Evolutionary conservation across 2,329 filamentous ascomycete species (phyloP), one percentile per base, ranked within the genome.

Genomic region (Kalmusia sp.): DNA sequence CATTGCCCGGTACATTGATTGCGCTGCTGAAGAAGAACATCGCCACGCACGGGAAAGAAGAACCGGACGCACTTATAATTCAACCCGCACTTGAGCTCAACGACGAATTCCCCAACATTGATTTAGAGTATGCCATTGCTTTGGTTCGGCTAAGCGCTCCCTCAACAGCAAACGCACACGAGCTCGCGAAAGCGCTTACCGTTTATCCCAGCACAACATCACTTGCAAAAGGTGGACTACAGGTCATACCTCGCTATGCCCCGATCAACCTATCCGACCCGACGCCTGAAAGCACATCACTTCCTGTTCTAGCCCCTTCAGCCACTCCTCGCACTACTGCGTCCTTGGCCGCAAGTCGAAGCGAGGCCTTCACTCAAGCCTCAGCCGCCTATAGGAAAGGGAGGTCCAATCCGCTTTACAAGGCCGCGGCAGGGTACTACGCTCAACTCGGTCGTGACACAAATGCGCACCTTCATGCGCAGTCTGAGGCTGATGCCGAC

Each of bases 341-440:
- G 2, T 69, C 75, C 4, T 77, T 84, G 51, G 74, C 78, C 41
- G 69, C 75, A 4, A 79, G 80, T 33, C 77, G 83, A 12, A 71
- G 74, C 21, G 70, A 76, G 4, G 84, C 84, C 11, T 84, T 86
- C 61, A 71, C 72, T 3, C 81, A 88, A 72, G 87, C 87, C 3
- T 77, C 79, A 8, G 74, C 79, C 7, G 83, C 85, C 2, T 84
- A 85, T 63, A 82, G 84, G 28, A 83, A 80, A 61, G 83, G 84
- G 15, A 87, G 84, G 61, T 92, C 91, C 0, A 85, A 92, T 56
- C 87, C 82, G 0, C 77, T 93, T 3, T 92, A 90, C 78, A 84
- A 87, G 19, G 89, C 87, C 52, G 93, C 85, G 1, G 91, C 91
- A 7, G 86, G 83, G 0, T 90, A 91, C 69, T 96, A 96, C 71